Base-by-base conservation (phyloP, 345 rosid species). In the Heritiera fomes region DNA sequence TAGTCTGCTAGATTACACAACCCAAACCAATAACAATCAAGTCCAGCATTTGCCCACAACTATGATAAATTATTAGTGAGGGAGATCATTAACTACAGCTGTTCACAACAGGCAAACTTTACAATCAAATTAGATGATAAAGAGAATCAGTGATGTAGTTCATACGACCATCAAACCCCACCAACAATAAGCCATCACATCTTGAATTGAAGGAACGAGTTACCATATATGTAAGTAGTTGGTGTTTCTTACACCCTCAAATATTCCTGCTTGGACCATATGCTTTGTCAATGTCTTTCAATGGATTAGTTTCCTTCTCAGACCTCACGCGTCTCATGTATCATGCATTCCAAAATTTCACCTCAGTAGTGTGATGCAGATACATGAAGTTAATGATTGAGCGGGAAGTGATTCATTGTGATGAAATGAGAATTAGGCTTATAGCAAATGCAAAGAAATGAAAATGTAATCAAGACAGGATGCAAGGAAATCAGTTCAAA, bases 181-280 rank as follows among this genome's bases (percentile, higher is more conserved):
- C 78, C 68, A 80, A 80, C 64, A 82, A 80, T 75, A 70, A 75
- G 73, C 55, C 1, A 71, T 78, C 86, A 62, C 73, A 79, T 85
- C 83, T 72, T 55, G 71, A 77, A 72, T 28, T 9, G 7, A 34
- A 49, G 59, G 61, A 43, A 58, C 60, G 77, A 40, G 62, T 78
- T 32, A 41, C 84, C 66, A 38, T 61, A 49, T 70, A 46, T 71
- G 23, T 17, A 49, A 8, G 53, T 41, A 41, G 75, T 77, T 83
- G 81, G 80, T 63, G 83, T 82, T 80, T 63, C 89, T 86, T 84
- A 20, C 84, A 86, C 89, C 61, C 23, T 75, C 85, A 70, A 49
- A 71, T 82, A 80, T 78, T 80, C 85, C 63, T 10, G 53, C 17
- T 78, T 56, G 84, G 81, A 73, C 84, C 85, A 56, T 72, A 50